Conservation (phyloP, 2,329 filamentous ascomycete species). For the Lanzia echinophila region DNA sequence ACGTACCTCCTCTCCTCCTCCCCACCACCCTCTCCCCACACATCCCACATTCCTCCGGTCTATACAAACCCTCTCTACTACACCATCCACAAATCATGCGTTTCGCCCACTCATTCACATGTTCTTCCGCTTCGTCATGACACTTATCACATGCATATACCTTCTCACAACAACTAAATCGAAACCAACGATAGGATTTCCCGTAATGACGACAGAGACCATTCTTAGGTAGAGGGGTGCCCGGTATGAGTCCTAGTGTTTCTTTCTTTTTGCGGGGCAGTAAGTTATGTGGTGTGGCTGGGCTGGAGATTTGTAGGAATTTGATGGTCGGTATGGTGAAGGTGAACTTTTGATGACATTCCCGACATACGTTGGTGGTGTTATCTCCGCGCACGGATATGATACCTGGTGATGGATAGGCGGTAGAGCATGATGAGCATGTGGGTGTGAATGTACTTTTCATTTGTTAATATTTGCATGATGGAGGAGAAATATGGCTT, state of each 20-base stretch:
- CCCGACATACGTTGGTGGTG: slow-evolving; percentile 66
- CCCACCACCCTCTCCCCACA: slow-evolving; percentile 67
- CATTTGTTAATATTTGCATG: neutral
- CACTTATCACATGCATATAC: slow-evolving; percentile 63
- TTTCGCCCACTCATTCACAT: slow-evolving; percentile 74
- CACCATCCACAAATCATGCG: slow-evolving; percentile 79
- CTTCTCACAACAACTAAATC: slow-evolving; percentile 55
- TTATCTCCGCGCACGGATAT: slow-evolving; percentile 68
- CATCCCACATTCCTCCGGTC: slow-evolving; percentile 66
- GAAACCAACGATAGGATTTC: slow-evolving; percentile 56
- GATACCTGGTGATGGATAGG: slow-evolving; percentile 55
- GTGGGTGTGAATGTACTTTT: slow-evolving; percentile 69
- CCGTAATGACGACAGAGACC: slow-evolving; percentile 54
- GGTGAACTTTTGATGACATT: slow-evolving; percentile 73
- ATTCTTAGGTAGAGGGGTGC: slow-evolving; percentile 46
- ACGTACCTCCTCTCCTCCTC: slow-evolving; percentile 49
- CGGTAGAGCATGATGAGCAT: slow-evolving; percentile 67
- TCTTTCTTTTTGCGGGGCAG: slow-evolving; percentile 40
- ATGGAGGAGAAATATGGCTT: slow-evolving; percentile 16
- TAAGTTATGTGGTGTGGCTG: slow-evolving; percentile 36
- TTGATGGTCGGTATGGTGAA: slow-evolving; percentile 74
- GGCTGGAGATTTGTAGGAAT: slow-evolving; percentile 62
- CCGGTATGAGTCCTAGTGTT: slow-evolving; percentile 49
- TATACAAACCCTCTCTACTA: slow-evolving; percentile 73
- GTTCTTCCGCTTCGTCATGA: slow-evolving; percentile 65